These are phyloP conservation scores for Phytopythium litorale DNA, from an alignment of 352 stramenopile species.

Conservation along the genomic window DNA sequence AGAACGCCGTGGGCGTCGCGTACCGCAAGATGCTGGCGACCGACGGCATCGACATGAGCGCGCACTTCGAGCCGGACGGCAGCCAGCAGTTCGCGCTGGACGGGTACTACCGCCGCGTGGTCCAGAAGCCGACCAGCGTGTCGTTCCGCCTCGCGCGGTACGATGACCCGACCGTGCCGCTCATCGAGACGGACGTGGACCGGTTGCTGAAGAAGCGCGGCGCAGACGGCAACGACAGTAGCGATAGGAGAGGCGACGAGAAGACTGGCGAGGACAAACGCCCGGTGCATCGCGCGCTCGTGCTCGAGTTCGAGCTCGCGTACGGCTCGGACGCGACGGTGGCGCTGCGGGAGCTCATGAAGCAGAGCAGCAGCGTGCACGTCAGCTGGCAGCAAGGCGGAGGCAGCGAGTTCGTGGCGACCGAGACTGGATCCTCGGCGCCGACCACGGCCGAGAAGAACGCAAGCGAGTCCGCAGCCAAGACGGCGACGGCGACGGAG, in stretches of 20 bases:
- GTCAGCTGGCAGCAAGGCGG: slow-evolving; percentile 56
- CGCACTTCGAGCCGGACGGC: slow-evolving; percentile 34
- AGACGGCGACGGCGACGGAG: slow-evolving; percentile 4
- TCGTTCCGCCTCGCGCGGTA: slow-evolving; percentile 85
- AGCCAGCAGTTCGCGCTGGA: slow-evolving; percentile 66
- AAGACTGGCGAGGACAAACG: slow-evolving; percentile 7
- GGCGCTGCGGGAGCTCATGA: slow-evolving; percentile 92
- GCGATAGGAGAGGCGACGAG: not conserved
- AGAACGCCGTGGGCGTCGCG: slow-evolving; percentile 51
- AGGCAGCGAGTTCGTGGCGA: slow-evolving; percentile 8
- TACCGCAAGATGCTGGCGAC: slow-evolving; percentile 54
- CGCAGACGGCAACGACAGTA: not conserved
- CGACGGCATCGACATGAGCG: slow-evolving; percentile 58
- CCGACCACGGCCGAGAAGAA: slow-evolving; percentile 5
- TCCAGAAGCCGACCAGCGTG: slow-evolving; percentile 85
- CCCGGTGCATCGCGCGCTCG: slow-evolving; percentile 27
- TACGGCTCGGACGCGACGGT: slow-evolving; percentile 90
- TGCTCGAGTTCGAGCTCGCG: slow-evolving; percentile 59
- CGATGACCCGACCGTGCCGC: slow-evolving; percentile 80
- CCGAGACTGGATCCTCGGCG: not conserved
- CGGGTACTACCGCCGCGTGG: slow-evolving; percentile 90
- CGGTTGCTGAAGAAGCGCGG: slow-evolving; percentile 16
- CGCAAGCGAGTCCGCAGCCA: slow-evolving; percentile 5
- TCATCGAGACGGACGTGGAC: slow-evolving; percentile 91
- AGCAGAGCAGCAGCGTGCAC: slow-evolving; percentile 84